These are phyloP conservation scores for Aspergillus conjunctus DNA, from an alignment of 495 filamentous ascomycete genomes.

Conservation along the genomic window DNA sequence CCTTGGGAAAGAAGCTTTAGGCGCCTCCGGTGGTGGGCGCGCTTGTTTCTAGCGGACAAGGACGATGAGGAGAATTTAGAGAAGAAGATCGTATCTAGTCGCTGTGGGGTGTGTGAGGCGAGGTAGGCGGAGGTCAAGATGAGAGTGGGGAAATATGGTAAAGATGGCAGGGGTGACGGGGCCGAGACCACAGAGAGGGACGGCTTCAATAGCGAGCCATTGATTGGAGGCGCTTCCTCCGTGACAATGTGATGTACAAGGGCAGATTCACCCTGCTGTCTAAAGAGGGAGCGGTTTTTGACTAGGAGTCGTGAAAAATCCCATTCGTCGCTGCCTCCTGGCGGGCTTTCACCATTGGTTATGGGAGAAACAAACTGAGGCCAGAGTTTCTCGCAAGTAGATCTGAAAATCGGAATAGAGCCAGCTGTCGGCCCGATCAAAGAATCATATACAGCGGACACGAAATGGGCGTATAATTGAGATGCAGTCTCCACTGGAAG, in stretches of 20 bases:
- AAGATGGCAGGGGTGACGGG: constrained; percentile 42
- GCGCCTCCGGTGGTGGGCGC: constrained; percentile 58
- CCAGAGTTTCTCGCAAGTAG: constrained; percentile 70
- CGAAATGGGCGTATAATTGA: constrained; percentile 46
- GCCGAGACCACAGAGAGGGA: constrained; percentile 33
- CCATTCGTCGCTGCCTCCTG: constrained; percentile 54
- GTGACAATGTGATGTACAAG: constrained; percentile 71
- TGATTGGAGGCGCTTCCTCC: constrained; percentile 27
- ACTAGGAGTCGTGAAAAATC: constrained; percentile 84
- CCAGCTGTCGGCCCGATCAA: constrained; percentile 46
- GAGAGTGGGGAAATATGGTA: constrained; percentile 81
- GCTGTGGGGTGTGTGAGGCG: constrained; percentile 81
- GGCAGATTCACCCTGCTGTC: constrained; percentile 72
- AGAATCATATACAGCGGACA: constrained; percentile 45
- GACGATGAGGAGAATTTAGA: constrained; percentile 70
- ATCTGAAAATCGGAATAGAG: constrained; percentile 46
- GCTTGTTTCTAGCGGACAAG: constrained; percentile 50
- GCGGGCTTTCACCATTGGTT: constrained; percentile 37
- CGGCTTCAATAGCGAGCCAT: constrained; percentile 27
- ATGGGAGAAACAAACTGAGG: constrained; percentile 66
- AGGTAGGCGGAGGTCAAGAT: constrained; percentile 88
- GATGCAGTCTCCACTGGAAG: constrained; percentile 33
- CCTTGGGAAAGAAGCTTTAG: constrained; percentile 49
- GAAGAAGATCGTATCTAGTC: constrained; percentile 80
- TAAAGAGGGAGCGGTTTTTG: constrained; percentile 70